Conservation (phyloP, 2,329 filamentous ascomycete genomes). For the Penicillium concentricum region DNA sequence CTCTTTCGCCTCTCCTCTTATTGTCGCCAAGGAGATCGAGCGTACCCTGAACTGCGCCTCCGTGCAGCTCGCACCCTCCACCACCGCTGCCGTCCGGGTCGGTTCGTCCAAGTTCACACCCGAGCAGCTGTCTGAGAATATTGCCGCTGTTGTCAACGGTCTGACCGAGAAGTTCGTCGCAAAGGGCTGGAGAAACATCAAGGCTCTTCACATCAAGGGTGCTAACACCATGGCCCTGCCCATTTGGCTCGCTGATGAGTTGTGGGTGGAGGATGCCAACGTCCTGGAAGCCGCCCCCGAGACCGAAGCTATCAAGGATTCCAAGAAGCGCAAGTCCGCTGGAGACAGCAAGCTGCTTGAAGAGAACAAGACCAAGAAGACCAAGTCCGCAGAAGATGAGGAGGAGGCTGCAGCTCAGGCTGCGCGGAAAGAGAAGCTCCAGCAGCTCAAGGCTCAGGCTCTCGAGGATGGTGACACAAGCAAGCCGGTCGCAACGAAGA, state of each 20-base stretch:
- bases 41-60: conserved; percentile 74
- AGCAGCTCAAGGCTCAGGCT: conserved; percentile 51
- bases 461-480: conserved; percentile 41
- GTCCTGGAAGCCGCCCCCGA: conserved; percentile 57
- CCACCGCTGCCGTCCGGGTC: conserved; percentile 77
- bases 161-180: conserved; percentile 78
- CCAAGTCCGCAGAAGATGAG: conserved; percentile 38
- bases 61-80: conserved; percentile 74
- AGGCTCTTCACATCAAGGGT: conserved; percentile 85
- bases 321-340: conserved; percentile 56
- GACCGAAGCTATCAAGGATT: conserved; percentile 40
- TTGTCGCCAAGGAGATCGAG: conserved; percentile 78
- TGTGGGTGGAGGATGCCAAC: conserved; percentile 79
- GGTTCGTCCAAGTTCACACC: conserved; percentile 72
- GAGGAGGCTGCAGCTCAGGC: conserved; percentile 36
- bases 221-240: conserved; percentile 83
- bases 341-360: conserved; percentile 34
- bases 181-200: conserved; percentile 83
- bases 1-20: conserved; percentile 57
- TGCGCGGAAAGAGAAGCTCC: conserved; percentile 49
- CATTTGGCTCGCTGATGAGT: conserved; percentile 89
- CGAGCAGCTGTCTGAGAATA: conserved; percentile 76
- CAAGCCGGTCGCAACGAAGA: conserved; percentile 23
- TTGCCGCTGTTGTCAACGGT: conserved; percentile 66
- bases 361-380: conserved; percentile 43